Base-by-base conservation (phyloP, 2,329 filamentous ascomycete genomes). In the Decorospora gaudefroyi region DNA sequence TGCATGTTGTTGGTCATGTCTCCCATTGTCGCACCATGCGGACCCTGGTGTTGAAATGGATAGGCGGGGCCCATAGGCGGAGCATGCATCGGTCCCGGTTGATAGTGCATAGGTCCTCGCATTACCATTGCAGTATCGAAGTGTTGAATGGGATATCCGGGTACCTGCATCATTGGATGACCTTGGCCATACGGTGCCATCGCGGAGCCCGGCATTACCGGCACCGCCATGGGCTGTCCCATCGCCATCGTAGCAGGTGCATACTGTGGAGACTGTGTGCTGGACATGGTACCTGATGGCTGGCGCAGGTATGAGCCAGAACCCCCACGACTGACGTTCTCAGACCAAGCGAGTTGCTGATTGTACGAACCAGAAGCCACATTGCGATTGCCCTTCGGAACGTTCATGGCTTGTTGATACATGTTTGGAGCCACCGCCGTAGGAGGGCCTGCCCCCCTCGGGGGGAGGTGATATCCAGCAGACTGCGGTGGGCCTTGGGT, bases 1-100 rank as follows among this genome's bases (percentile, higher is more conserved):
- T 55, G 44, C n/a, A 50, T 15, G 22, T 47, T 53, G 41, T 68
- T 68, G 1, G 63, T 64, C 57, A 66, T 53, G 25, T 70, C 59
- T 2, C 50, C 54, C 35, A 68, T 63, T 4, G 52, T 55, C 13
- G 32, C 35, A 11, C 37, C 41, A 11, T 55, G 46, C 10, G 42
- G 23, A 11, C 21, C 32, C 6, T 42, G 38, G 25, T 28, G 35
- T 8, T 60, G 53, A n/a, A 44, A 40, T 8, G 46, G 28, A 23
- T 56, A 59, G n/a, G 29, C 34, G 11, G 49, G 50, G 15, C 44
- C 42, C 39, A 57, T 53, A 9, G 43, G 36, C 8, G 52, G 33
- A 12, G 23, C 43, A 27, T 47, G 52, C 15, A 42, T 33, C 17
- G 43, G 39, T 13, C 31, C 46, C 22, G 47, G 22, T 7, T 49